A percentile compares a stretch with the other conserved stretches of the same genome.
Evolutionary conservation across 2,329 filamentous ascomycete species (phyloP).

Genomic region (Botryotinia convoluta): DNA sequence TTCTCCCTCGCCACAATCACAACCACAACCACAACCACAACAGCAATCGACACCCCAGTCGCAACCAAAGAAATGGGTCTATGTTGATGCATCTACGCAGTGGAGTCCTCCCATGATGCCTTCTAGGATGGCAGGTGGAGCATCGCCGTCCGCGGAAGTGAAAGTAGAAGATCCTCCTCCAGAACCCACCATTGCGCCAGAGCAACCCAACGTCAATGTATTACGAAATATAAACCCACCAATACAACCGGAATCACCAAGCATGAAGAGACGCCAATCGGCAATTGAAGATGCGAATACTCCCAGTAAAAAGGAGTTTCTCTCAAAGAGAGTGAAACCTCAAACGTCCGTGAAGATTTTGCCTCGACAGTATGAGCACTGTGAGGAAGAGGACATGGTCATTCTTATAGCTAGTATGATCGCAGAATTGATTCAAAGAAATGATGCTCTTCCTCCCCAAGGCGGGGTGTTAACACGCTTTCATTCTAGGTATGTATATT

Average conservation of each 20-base stretch:
- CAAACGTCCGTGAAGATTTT: constrained; percentile 55
- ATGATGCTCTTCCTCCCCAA: constrained; percentile 81
- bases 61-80: constrained; percentile 19
- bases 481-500: constrained; percentile 70
- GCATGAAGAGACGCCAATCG: constrained; percentile 39
- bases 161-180: constrained; percentile 10
- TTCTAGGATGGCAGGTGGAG: constrained; percentile 24
- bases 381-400: constrained; percentile 81
- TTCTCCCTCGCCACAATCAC: constrained; percentile 22
- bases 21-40: constrained; percentile 8
- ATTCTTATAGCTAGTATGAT: constrained; percentile 93
- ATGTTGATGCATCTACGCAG: constrained; percentile 37
- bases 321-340: constrained; percentile 53
- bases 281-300: constrained; percentile 14
- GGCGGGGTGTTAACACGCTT: constrained; percentile 89
- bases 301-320: constrained; percentile 11
- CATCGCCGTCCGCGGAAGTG: constrained; percentile 15
- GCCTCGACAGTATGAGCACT: constrained; percentile 76
- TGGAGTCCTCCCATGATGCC: constrained; percentile 34
- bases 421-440: constrained; percentile 88
- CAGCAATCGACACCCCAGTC: constrained; percentile 25
- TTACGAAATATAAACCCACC: constrained; percentile 31
- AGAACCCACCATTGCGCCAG: constrained; percentile 10
- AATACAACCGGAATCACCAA: constrained; percentile 35
- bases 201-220: neutral